phyloP scores from a whole-genome alignment of 352 stramenopile species.

The Phytophthora colocasiae region DNA sequence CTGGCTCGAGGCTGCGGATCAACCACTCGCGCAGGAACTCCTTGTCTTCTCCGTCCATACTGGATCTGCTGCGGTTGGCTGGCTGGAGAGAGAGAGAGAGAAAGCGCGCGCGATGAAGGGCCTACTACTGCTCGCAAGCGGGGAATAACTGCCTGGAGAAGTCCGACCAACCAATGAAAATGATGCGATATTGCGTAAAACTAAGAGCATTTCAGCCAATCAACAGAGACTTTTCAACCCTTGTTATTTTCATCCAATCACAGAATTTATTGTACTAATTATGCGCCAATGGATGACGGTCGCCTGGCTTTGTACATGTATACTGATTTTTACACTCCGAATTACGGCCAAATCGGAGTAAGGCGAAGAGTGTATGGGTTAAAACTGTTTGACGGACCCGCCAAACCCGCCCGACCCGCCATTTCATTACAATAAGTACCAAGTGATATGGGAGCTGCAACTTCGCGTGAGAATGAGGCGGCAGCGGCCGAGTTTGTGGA shows the following conservation, averaged over 20 bases:
- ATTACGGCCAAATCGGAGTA: too few relatives aligned
- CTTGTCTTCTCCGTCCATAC: conserved; percentile 81
- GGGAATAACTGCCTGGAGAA: conserved; percentile 36
- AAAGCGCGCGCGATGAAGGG: neutral
- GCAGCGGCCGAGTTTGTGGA: conserved; percentile 68
- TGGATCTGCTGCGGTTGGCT: conserved; percentile 8
- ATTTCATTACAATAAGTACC: neutral
- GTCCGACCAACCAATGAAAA: conserved; percentile 40
- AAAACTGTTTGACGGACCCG: too few relatives aligned
- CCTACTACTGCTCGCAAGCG: conserved; percentile 1
- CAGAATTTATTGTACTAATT: too few relatives aligned
- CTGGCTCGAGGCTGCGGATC: conserved; percentile 82
- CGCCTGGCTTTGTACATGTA: too few relatives aligned
- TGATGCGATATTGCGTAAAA: too few relatives aligned
- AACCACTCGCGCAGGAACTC: conserved; percentile 90
- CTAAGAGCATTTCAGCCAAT: too few relatives aligned
- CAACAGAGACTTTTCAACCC: too few relatives aligned
- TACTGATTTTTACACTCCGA: too few relatives aligned
- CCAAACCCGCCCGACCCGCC: neutral
- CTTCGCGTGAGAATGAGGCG: conserved; percentile 56
- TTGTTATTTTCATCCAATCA: too few relatives aligned
- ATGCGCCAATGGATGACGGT: too few relatives aligned
- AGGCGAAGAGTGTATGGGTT: too few relatives aligned
- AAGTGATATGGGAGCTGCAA: conserved; percentile 44
- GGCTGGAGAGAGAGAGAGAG: conserved; percentile 3